Percentiles rank a stretch among this genome's conserved stretches.
These are phyloP conservation scores for Fraxinus xanthoxyloides DNA, from an alignment of 305 asterid genomes.

Conservation along the genomic window DNA sequence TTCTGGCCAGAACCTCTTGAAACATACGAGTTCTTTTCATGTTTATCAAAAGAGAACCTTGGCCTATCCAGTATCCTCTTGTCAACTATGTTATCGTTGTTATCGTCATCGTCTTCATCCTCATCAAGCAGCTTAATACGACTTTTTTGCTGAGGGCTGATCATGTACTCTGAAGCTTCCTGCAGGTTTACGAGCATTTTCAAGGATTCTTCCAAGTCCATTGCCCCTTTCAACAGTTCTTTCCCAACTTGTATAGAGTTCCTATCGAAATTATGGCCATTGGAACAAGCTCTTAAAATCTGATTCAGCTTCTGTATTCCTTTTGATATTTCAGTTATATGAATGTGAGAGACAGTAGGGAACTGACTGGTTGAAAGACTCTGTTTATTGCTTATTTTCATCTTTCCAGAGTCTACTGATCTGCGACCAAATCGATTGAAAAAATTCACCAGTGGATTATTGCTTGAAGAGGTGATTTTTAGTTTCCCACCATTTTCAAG, in stretches of 20 bases:
- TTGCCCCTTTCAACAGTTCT: conserved; percentile 69
- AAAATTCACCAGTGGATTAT: conserved; percentile 55
- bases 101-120: conserved; percentile 55
- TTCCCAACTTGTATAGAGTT: conserved; percentile 61
- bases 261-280: conserved; percentile 52
- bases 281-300: conserved; percentile 56
- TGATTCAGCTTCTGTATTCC: conserved; percentile 74
- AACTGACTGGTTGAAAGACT: conserved; percentile 30
- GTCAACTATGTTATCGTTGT: conserved; percentile 36
- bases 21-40: conserved; percentile 30
- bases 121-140: conserved; percentile 58
- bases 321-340: conserved; percentile 60
- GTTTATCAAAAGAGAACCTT: conserved; percentile 73
- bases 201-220: conserved; percentile 70
- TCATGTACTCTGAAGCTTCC: conserved; percentile 45
- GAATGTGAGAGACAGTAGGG: conserved; percentile 55
- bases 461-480: conserved; percentile 44
- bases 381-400: conserved; percentile 23
- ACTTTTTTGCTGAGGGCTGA: conserved; percentile 34
- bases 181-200: conserved; percentile 66
- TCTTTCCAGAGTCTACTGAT: conserved; percentile 44
- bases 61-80: conserved; percentile 64
- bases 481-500: conserved; percentile 62
- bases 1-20: conserved; percentile 20
- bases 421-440: conserved; percentile 65